Percentiles rank a stretch among this genome's conserved stretches.
phyloP scores from a whole-genome alignment of 805 yeast genomes.

The Lachancea sp. region DNA sequence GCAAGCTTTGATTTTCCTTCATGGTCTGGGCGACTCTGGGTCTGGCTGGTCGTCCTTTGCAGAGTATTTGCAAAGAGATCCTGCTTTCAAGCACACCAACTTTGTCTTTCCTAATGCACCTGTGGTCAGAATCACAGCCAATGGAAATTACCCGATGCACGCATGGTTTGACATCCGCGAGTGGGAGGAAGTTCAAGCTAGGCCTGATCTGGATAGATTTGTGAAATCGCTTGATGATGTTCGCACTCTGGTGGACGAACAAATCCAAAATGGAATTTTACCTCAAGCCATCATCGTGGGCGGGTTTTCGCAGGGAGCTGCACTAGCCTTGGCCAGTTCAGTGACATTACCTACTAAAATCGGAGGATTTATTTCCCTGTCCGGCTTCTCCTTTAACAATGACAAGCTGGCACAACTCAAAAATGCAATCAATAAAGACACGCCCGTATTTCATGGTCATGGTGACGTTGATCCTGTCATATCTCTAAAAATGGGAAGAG shows the following conservation, averaged over 20 bases:
- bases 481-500: slow-evolving; percentile 23
- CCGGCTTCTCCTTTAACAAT: slow-evolving; percentile 59
- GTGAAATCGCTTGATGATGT: slow-evolving; percentile 43
- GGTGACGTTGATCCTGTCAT: slow-evolving; percentile 75
- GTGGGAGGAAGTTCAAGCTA: slow-evolving; percentile 40
- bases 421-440: slow-evolving; percentile 43
- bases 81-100: slow-evolving; percentile 48
- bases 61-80: slow-evolving; percentile 44
- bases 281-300: slow-evolving; percentile 76
- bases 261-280: slow-evolving; percentile 47
- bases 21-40: slow-evolving; percentile 91
- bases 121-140: slow-evolving; percentile 55
- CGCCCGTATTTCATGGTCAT: slow-evolving; percentile 85
- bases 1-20: slow-evolving; percentile 69
- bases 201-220: slow-evolving; percentile 50
- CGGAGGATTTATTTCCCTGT: slow-evolving; percentile 71
- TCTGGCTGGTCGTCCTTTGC: slow-evolving; percentile 84
- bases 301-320: slow-evolving; percentile 95
- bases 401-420: slow-evolving; percentile 16
- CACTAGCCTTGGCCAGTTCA: slow-evolving; percentile 59
- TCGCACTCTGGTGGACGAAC: slow-evolving; percentile 43
- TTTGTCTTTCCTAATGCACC: slow-evolving; percentile 95
- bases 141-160: slow-evolving; percentile 63
- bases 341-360: slow-evolving; percentile 51
- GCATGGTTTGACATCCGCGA: slow-evolving; percentile 80